A percentile compares a stretch with the other conserved stretches of the same genome.
These are phyloP conservation scores for Athelia psychrophila DNA, from an alignment of 1,284 basidiomycete species.

Conservation along the genomic window DNA sequence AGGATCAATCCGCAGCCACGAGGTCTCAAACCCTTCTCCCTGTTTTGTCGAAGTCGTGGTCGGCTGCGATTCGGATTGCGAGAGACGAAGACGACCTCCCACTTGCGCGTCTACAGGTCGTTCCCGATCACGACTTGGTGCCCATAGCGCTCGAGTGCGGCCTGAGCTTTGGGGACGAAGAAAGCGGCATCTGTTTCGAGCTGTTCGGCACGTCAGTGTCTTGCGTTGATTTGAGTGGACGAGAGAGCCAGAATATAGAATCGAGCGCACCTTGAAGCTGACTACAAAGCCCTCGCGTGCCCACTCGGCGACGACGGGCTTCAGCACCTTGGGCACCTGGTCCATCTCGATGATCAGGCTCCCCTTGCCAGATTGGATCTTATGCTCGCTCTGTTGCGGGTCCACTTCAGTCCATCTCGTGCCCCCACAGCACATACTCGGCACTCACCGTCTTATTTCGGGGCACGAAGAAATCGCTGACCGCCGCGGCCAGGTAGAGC, in stretches of 20 bases:
- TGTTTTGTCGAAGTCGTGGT: slow-evolving; percentile 49
- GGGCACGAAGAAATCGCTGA: slow-evolving; percentile 97
- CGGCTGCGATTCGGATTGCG: slow-evolving; percentile 15
- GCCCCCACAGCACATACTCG: too few relatives aligned
- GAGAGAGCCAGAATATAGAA: neutral
- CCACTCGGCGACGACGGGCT: slow-evolving; percentile 94
- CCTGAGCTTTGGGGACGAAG: slow-evolving; percentile 88
- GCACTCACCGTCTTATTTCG: slow-evolving; percentile 78
- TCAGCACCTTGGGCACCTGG: slow-evolving; percentile 95
- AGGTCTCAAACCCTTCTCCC: slow-evolving; percentile 84
- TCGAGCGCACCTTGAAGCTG: slow-evolving; percentile 85
- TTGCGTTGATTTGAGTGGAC: neutral
- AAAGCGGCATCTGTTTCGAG: slow-evolving; percentile 89
- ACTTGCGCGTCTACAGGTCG: slow-evolving; percentile 86
- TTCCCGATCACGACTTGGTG: slow-evolving; percentile 98
- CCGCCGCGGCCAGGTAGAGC: slow-evolving; percentile 97
- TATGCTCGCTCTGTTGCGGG: slow-evolving; percentile 82
- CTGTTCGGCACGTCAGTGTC: too few relatives aligned
- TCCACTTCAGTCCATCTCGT: neutral
- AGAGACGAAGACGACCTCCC: slow-evolving; percentile 90
- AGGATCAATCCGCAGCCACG: slow-evolving; percentile 53
- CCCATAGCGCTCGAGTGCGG: slow-evolving; percentile 89
- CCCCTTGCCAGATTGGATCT: slow-evolving; percentile 96
- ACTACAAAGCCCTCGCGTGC: slow-evolving; percentile 89
- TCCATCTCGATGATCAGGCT: slow-evolving; percentile 97